These are phyloP conservation scores for Pichia paraexigua DNA, from an alignment of 805 yeast genomes.

Conservation along the genomic window DNA sequence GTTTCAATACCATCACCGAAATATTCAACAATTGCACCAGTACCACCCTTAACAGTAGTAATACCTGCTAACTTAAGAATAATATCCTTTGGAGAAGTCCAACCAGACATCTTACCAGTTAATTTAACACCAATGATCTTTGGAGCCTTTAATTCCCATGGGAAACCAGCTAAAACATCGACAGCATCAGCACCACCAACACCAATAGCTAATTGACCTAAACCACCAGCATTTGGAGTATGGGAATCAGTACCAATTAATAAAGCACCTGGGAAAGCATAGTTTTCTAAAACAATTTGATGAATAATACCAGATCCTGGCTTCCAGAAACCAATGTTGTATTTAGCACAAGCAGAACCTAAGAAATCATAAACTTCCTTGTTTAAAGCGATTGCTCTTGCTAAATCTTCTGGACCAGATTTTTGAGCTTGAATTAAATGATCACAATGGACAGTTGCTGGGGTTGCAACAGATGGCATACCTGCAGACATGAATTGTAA, in stretches of 20 bases:
- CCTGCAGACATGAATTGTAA: conserved; percentile 98
- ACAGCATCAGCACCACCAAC: conserved; percentile 99
- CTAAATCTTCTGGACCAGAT: conserved; percentile 81
- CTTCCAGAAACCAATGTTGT: conserved; percentile 98
- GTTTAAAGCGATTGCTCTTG: conserved; percentile 74
- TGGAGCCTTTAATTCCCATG: conserved; percentile 99
- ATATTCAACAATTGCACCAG: conserved; percentile 93
- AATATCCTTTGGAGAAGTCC: conserved; percentile 97
- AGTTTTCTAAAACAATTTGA: conserved; percentile 95
- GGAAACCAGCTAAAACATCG: conserved; percentile 92
- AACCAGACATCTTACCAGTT: conserved; percentile 81
- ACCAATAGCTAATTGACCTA: conserved; percentile 98
- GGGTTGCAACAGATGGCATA: conserved; percentile 78
- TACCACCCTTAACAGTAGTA: conserved; percentile 95
- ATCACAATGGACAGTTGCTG: conserved; percentile 96
- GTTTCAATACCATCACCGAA: conserved; percentile 90
- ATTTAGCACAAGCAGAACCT: conserved; percentile 85
- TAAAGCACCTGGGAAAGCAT: conserved; percentile 93
- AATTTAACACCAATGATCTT: conserved; percentile 88
- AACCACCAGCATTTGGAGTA: conserved; percentile 98
- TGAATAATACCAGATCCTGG: conserved; percentile 99
- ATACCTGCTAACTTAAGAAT: conserved; percentile 88
- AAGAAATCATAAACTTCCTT: conserved; percentile 94
- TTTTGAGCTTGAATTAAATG: conserved; percentile 95
- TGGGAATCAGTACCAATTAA: conserved; percentile 98